Evolutionary conservation across 139 green algal genomes (phyloP).

Genomic region (Pleodorina starrii): DNA sequence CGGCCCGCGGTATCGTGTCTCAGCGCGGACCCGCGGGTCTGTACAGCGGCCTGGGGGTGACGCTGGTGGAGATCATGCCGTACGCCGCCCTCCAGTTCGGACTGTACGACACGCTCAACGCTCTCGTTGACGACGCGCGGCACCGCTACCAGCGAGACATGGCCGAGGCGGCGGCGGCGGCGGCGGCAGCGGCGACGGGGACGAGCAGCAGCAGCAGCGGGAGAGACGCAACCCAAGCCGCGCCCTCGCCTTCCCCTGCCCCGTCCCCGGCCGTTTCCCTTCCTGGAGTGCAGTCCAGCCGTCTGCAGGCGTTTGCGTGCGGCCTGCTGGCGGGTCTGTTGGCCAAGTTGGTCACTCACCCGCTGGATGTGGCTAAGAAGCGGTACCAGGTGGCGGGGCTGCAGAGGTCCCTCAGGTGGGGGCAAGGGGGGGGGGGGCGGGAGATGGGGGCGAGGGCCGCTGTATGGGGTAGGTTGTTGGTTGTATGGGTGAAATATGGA

Average conservation of each 20-base stretch:
- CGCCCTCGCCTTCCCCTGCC: not conserved
- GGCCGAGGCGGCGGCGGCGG: constrained; percentile 1
- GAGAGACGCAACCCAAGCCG: too few species aligned
- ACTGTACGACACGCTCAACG: constrained; percentile 92
- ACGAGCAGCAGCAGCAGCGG: constrained; percentile 2
- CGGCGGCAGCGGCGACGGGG: too few species aligned
- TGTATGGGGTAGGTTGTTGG: too few species aligned
- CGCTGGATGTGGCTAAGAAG: constrained; percentile 99
- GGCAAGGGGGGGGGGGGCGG: not conserved
- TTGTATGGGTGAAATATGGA: too few species aligned
- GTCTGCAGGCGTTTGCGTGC: constrained; percentile 60
- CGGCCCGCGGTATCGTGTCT: constrained; percentile 57
- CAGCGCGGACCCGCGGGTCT: constrained; percentile 59
- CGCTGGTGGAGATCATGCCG: constrained; percentile 97
- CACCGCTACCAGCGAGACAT: not conserved
- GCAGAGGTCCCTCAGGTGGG: constrained; percentile 52
- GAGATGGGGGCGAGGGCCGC: not conserved
- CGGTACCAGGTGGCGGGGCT: constrained; percentile 90
- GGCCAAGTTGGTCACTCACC: constrained; percentile 93
- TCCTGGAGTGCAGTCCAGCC: not conserved
- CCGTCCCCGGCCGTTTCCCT: not conserved
- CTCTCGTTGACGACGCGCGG: not conserved
- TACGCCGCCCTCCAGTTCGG: constrained; percentile 98
- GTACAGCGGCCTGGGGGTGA: constrained; percentile 92
- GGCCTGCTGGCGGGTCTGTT: constrained; percentile 71